Evolutionary conservation across 2,329 filamentous ascomycete genomes (phyloP).

Genomic region (Stenocarpella maydis): DNA sequence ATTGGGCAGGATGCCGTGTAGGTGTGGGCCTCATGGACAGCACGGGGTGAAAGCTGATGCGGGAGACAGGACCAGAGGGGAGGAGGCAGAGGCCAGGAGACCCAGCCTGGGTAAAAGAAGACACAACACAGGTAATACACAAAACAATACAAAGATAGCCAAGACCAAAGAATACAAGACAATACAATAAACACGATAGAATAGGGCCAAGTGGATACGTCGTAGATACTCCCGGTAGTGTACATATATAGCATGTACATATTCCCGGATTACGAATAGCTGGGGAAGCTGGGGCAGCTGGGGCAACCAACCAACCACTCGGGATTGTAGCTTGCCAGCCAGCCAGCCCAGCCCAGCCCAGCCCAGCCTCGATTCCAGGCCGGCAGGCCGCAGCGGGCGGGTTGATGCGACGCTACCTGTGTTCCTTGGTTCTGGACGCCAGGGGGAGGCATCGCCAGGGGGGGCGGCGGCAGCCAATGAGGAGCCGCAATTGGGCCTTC

Average conservation of each 20-base stretch:
- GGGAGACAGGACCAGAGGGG: neutral
- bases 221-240: too few relatives aligned
- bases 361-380: constrained; percentile 9
- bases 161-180: neutral
- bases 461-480: neutral
- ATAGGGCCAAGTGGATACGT: too few relatives aligned
- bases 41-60: neutral
- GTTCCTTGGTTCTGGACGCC: constrained; percentile 20
- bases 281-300: neutral
- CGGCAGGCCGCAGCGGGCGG: too few relatives aligned
- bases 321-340: too few relatives aligned
- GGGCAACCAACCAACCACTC: neutral
- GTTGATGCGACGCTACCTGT: constrained; percentile 16
- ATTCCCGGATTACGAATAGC: too few relatives aligned
- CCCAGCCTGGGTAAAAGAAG: neutral
- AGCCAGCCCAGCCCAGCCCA: too few relatives aligned
- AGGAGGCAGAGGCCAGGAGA: too few relatives aligned
- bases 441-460: neutral
- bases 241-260: too few relatives aligned
- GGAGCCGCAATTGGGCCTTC: neutral
- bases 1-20: neutral
- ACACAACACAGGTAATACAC: neutral
- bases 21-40: neutral
- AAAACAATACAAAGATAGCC: neutral
- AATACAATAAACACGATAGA: neutral